Base-by-base conservation (phyloP, 176 grass and related monocot genomes). In the Oryza glaberrima region DNA sequence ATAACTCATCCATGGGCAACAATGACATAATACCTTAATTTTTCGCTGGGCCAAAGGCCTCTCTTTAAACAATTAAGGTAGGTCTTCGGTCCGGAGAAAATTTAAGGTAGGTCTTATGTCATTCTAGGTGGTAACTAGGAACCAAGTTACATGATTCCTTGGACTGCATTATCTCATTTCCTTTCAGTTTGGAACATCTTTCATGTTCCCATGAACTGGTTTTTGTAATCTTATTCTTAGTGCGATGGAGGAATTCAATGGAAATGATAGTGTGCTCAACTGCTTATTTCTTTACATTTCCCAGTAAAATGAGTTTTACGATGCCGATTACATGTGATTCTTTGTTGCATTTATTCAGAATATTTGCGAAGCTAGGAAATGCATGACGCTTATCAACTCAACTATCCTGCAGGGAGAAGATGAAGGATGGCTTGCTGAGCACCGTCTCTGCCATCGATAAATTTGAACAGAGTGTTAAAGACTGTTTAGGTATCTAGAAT, bases 401-500 rank as follows among this genome's bases (percentile, higher is more conserved):
- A 25, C 20, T 92, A 22, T 84, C 38, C 20, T 89, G 83, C 88
- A 99, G 90, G 84, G 87, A 96, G 81, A 94, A 88, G 87, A 78
- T 96, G 83, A 90, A 87, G 83, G 91, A 94, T 82, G 93, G 86
- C 38, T 81, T 99, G 45, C 88, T 65, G 38, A 89, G 92, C 52
- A 88, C 93, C 36, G 86, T 99, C 17, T 88, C 88, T 41, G 78
- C 88, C 20, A 90, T 99, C 8, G 90, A 96, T 61, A 94, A 85
- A 78, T 99, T 96, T 86, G 90, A 94, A 82, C 85, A 88, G 70
- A 82, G 93, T 49, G 61, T 96, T 66, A 96, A 91, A 85, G 67
- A 81, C 30, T 96, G 96, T 83, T 89, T 99, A 77, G 91, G 93
- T 51, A 30, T 92, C 76, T 98, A 88, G 84, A 81, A 66, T 78